Evolutionary conservation across 225 moss, liverwort and hornwort species (phyloP).

Genomic region (Antitrichia curtipendula): DNA sequence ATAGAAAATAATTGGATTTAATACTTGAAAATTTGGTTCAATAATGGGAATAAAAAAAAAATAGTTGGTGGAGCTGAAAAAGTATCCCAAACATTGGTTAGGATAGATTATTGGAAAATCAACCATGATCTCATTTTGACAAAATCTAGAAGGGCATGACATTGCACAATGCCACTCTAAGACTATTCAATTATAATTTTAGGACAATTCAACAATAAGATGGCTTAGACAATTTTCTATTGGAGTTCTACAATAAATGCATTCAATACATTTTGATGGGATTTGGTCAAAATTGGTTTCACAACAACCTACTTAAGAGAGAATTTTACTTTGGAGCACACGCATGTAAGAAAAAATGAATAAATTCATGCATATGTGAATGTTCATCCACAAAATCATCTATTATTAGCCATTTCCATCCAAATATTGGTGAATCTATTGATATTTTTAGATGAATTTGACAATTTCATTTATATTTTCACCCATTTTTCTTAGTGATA

Average conservation of each 20-base stretch:
- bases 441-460: neutral
- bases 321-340: no score
- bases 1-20: no score
- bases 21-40: no score
- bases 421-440: neutral
- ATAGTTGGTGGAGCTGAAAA: no score
- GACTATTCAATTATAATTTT: rapidly evolving
- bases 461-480: neutral
- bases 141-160: neutral
- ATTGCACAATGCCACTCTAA: neutral
- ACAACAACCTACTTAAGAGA: neutral
- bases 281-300: neutral
- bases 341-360: neutral
- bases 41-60: no score
- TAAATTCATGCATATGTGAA: neutral
- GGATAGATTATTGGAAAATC: neutral
- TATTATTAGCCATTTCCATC: neutral
- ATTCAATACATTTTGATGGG: neutral
- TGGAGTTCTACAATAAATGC: neutral
- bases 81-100: neutral
- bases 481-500: neutral
- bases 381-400: neutral
- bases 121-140: neutral
- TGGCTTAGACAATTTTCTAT: neutral
- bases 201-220: neutral